Conservation (phyloP, 129 eudicot genomes). For the Apium graveolens region DNA sequence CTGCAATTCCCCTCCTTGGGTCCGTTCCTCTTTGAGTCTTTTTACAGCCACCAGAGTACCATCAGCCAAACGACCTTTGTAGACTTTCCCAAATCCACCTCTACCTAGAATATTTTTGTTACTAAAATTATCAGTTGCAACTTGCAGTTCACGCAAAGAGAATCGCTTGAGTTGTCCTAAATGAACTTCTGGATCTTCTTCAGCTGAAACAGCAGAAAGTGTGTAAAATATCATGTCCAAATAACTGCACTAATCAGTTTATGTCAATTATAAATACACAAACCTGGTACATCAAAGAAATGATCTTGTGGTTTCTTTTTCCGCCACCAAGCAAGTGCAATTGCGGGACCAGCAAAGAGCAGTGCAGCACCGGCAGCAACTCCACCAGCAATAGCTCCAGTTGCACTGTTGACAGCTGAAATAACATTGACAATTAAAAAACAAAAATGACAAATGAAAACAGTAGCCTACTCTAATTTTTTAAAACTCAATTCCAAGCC, state of each 20-base stretch:
- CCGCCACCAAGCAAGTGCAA: constrained; percentile 64
- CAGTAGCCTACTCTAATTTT: background rate
- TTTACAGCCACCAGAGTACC: constrained; percentile 59
- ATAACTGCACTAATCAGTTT: background rate
- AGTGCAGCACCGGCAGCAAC: constrained; percentile 80
- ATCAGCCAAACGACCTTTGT: constrained; percentile 54
- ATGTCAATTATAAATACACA: constrained; percentile 23
- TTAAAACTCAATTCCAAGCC: background rate
- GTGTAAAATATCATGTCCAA: background rate
- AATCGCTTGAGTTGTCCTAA: constrained; percentile 53
- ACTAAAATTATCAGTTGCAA: constrained; percentile 54
- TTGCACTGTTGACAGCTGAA: constrained; percentile 38
- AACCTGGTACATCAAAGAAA: constrained; percentile 96
- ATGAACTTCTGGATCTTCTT: constrained; percentile 55
- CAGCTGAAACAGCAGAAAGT: constrained; percentile 32
- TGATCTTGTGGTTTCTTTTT: constrained; percentile 62
- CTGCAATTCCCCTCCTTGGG: constrained; percentile 54
- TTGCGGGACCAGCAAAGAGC: constrained; percentile 71
- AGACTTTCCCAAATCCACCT: constrained; percentile 64
- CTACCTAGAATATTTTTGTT: constrained; percentile 49
- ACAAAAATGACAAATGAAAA: constrained; percentile 11
- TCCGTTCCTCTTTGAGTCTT: constrained; percentile 55
- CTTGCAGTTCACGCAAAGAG: constrained; percentile 53
- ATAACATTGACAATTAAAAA: constrained; percentile 1
- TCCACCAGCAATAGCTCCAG: constrained; percentile 74